These are phyloP conservation scores for Pseudogymnoascus pannorum DNA, from an alignment of 2,329 filamentous ascomycete species.

Conservation along the genomic window DNA sequence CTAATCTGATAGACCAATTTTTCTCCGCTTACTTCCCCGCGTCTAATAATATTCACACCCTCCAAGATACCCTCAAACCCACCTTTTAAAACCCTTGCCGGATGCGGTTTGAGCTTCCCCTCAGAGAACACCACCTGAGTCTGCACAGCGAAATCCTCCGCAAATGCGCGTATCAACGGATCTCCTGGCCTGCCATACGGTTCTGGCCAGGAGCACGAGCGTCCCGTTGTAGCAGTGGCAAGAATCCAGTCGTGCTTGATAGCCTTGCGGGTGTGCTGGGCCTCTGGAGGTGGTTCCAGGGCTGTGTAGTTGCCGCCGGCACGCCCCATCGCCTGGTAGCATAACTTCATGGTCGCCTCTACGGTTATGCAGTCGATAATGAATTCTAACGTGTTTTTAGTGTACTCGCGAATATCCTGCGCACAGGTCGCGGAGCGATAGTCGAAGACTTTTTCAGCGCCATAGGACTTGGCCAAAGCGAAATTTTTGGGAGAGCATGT, in stretches of 20 bases:
- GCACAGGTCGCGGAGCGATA: constrained; percentile 26
- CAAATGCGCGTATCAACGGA: constrained; percentile 13
- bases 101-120: constrained; percentile 30
- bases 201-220: constrained; percentile 18
- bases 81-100: constrained; percentile 2
- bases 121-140: constrained; percentile 25
- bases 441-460: constrained; percentile 40
- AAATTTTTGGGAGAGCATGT: constrained; percentile 39
- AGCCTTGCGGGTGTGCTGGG: constrained; percentile 7
- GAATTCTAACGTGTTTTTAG: constrained; percentile 31
- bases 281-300: constrained; percentile 28
- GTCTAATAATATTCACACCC: constrained; percentile 14
- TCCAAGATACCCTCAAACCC: constrained; percentile 14
- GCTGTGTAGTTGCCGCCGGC: constrained; percentile 34
- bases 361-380: constrained; percentile 38
- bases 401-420: constrained; percentile 30
- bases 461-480: constrained; percentile 31
- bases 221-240: constrained; percentile 24
- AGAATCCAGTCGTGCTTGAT: constrained; percentile 28
- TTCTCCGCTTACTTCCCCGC: constrained; percentile 12
- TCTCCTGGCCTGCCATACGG: constrained; percentile 18
- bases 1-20: too few species aligned
- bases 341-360: constrained; percentile 29
- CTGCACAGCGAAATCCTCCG: constrained; percentile 7
- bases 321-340: constrained; percentile 33